These are phyloP conservation scores for Wickerhamiella galacta DNA, from an alignment of 805 yeast genomes.

Conservation along the genomic window DNA sequence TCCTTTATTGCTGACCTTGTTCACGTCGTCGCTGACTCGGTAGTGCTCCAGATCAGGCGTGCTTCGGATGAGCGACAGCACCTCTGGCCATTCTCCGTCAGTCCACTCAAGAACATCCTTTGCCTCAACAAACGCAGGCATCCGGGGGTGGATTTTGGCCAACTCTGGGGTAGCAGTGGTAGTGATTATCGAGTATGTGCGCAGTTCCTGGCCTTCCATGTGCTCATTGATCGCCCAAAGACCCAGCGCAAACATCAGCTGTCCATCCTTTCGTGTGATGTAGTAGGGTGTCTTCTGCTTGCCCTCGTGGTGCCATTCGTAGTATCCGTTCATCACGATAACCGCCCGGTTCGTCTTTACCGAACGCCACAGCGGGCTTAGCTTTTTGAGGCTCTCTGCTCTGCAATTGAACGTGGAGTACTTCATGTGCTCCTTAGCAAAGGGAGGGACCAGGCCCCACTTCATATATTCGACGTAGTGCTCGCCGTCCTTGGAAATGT, in stretches of 20 bases:
- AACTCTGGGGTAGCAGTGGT: conserved; percentile 47
- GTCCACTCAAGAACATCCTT: conserved; percentile 34
- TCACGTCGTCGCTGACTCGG: conserved; percentile 46
- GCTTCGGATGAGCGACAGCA: conserved; percentile 28
- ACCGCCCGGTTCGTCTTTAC: conserved; percentile 44
- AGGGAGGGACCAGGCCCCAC: conserved; percentile 62
- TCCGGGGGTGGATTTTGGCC: conserved; percentile 56
- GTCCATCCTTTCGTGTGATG: conserved; percentile 34
- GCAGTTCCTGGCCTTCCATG: conserved; percentile 17
- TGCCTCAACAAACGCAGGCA: conserved; percentile 58
- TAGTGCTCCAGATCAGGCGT: conserved; percentile 32
- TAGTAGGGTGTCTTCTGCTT: conserved; percentile 45
- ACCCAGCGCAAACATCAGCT: conserved; percentile 52
- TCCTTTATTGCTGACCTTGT: conserved; percentile 37
- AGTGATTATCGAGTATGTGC: conserved; percentile 56
- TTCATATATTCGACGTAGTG: conserved; percentile 36
- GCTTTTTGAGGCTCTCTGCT: conserved; percentile 36
- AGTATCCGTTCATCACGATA: conserved; percentile 69
- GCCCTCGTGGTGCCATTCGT: conserved; percentile 48
- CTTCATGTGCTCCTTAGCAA: conserved; percentile 12
- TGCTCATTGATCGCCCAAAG: conserved; percentile 23
- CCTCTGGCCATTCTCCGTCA: conserved; percentile 40
- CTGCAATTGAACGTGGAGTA: conserved; percentile 48
- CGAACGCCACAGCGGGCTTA: conserved; percentile 40
- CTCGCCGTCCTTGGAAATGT: conserved; percentile 1